Percentiles rank a stretch among this genome's conserved stretches.
Conservation (phyloP, 352 stramenopile species). For the Globisporangium ultimum region DNA sequence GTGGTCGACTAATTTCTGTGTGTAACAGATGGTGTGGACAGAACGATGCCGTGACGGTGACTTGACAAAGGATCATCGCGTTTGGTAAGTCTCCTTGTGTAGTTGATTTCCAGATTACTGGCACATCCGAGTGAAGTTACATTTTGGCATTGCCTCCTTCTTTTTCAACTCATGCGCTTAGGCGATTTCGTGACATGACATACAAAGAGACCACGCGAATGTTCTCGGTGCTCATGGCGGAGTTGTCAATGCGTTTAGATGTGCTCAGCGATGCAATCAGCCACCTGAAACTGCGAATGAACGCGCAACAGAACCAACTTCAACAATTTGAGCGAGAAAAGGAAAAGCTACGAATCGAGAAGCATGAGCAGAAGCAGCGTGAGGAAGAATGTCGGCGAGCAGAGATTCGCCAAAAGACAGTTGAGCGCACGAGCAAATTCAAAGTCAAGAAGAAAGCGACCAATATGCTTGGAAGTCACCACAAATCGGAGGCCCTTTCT, state of each 20-base stretch:
- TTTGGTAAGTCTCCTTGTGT: slow-evolving; percentile 18
- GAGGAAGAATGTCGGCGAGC: slow-evolving; percentile 19
- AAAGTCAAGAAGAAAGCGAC: slow-evolving; percentile 10
- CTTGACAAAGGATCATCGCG: slow-evolving; percentile 13
- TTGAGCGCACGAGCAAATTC: slow-evolving; percentile 17
- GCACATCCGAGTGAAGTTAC: no score
- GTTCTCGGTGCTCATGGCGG: slow-evolving; percentile 8
- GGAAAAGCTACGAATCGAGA: slow-evolving; percentile 24
- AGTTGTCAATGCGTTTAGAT: slow-evolving; percentile 1
- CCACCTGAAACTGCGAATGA: neutral
- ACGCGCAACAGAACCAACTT: slow-evolving; percentile 7
- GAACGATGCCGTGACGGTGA: slow-evolving; percentile 12
- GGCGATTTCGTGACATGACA: slow-evolving; percentile 23
- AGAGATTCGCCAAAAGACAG: slow-evolving; percentile 24
- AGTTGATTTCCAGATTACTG: no score
- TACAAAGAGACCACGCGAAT: slow-evolving; percentile 16
- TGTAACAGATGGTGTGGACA: slow-evolving; percentile 23
- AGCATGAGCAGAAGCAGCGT: slow-evolving; percentile 16
- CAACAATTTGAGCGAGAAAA: slow-evolving; percentile 18
- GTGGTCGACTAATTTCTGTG: neutral
- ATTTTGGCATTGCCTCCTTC: neutral
- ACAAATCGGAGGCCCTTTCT: neutral
- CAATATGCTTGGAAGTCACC: neutral
- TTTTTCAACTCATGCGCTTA: slow-evolving; percentile 5
- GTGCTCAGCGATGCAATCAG: neutral